phyloP scores from a whole-genome alignment of 2,329 filamentous ascomycete genomes.

The Paracoccidioides lutzii region DNA sequence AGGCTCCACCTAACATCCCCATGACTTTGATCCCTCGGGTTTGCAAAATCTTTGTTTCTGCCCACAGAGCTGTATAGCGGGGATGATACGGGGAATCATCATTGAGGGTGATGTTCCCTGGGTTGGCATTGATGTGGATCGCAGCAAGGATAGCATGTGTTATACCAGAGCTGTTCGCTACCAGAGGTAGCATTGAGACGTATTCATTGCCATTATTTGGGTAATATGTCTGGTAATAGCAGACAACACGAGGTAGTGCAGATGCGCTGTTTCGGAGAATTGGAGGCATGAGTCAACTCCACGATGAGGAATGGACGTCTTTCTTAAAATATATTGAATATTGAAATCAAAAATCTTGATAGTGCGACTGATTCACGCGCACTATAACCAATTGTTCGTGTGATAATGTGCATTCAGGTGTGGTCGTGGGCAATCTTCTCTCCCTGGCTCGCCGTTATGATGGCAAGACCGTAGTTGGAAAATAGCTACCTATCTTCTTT shows the following conservation, averaged over 20 bases:
- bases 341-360: not conserved
- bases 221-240: conserved; percentile 55
- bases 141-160: conserved; percentile 82
- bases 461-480: not conserved
- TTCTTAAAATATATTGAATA: not conserved
- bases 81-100: conserved; percentile 58
- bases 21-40: conserved; percentile 63
- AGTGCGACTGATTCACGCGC: not conserved
- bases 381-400: not conserved
- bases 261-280: conserved; percentile 14
- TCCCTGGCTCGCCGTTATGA: not conserved
- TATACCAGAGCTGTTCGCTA: conserved; percentile 46
- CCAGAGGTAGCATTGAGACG: conserved; percentile 49
- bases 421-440: not conserved
- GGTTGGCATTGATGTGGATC: conserved; percentile 63
- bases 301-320: not conserved
- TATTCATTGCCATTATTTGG: conserved; percentile 36
- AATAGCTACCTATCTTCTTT: not conserved
- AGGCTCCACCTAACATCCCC: conserved; percentile 79
- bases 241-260: conserved; percentile 26
- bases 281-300: conserved; percentile 24
- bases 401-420: not conserved
- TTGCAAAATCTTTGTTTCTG: conserved; percentile 60
- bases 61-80: conserved; percentile 62
- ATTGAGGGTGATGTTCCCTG: conserved; percentile 62